Conservation (phyloP, 495 filamentous ascomycete genomes). For the Aspergillus sclerotioniger region DNA sequence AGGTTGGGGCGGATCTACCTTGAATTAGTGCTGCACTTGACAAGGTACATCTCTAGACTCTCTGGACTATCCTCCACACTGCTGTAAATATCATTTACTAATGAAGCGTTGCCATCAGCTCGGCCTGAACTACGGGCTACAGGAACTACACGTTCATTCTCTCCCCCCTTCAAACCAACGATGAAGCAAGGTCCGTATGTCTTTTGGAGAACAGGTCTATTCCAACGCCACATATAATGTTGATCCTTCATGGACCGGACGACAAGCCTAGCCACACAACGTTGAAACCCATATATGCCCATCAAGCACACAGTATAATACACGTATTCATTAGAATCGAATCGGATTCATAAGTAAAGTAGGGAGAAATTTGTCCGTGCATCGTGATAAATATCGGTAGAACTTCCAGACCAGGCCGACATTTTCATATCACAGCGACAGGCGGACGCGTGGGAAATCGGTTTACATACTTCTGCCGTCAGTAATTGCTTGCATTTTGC, state of each 20-base stretch:
- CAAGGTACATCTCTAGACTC: too few relatives aligned
- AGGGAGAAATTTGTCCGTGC: slow-evolving; percentile 7
- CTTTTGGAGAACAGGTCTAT: slow-evolving; percentile 14
- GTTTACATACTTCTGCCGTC: slow-evolving; percentile 21
- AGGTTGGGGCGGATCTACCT: too few relatives aligned
- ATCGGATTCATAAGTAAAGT: slow-evolving; percentile 7
- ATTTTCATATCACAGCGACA: slow-evolving; percentile 5
- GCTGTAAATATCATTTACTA: too few relatives aligned
- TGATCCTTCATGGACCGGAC: not conserved
- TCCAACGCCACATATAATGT: slow-evolving; percentile 15
- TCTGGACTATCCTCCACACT: too few relatives aligned
- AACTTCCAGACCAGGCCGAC: not conserved
- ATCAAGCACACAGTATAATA: slow-evolving; percentile 24
- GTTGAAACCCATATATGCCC: slow-evolving; percentile 15
- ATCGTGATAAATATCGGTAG: not conserved
- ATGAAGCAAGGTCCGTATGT: not conserved
- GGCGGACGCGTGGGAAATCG: slow-evolving; percentile 5
- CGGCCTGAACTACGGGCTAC: not conserved
- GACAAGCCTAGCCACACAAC: slow-evolving; percentile 3
- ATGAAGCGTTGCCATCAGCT: too few relatives aligned
- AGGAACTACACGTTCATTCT: not conserved
- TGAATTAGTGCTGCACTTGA: too few relatives aligned
- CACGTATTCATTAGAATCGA: slow-evolving; percentile 21
- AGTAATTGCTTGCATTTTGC: not conserved
- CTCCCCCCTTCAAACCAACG: not conserved